A percentile compares a stretch with the other conserved stretches of the same genome.
Evolutionary conservation across 139 green algal genomes (phyloP).

Genomic region (Coelastrella sp.): DNA sequence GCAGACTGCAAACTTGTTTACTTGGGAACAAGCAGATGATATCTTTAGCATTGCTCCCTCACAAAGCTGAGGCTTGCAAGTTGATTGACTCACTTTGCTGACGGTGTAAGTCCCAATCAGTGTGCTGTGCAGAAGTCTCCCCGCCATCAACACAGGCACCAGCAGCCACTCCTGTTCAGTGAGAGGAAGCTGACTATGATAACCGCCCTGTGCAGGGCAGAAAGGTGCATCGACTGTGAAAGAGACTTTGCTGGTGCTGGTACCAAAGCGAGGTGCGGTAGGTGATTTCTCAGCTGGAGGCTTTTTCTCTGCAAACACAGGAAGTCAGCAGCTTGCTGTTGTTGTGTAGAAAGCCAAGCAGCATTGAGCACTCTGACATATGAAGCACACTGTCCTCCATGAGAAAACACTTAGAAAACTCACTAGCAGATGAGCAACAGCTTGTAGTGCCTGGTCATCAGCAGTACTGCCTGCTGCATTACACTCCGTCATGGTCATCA

Average conservation of each 20-base stretch:
- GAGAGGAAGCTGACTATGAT: not conserved
- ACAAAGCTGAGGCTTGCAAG: not conserved
- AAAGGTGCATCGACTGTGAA: not conserved
- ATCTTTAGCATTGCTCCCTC: not conserved
- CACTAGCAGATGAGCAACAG: conserved; percentile 29
- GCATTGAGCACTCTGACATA: too few species aligned
- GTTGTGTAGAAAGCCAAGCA: too few species aligned
- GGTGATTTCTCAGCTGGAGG: too few species aligned
- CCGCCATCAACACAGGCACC: conserved; percentile 32
- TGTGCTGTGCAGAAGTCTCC: conserved; percentile 39
- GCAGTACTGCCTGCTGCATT: not conserved
- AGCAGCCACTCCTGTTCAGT: conserved; percentile 27
- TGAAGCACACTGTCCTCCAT: not conserved
- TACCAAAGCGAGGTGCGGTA: not conserved
- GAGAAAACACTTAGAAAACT: not conserved
- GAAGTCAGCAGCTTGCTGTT: too few species aligned
- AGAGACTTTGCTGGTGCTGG: not conserved
- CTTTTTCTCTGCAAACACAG: too few species aligned
- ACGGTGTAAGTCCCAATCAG: conserved; percentile 31
- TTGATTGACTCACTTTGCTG: conserved; percentile 21
- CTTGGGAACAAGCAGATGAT: not conserved
- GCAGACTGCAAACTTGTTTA: too few species aligned
- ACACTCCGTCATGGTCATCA: conserved; percentile 25
- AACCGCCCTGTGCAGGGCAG: conserved; percentile 3
- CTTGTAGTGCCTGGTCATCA: conserved; percentile 19